Evolutionary conservation across 2,329 filamentous ascomycete species (phyloP), one percentile per base, ranked within the genome.

Genomic region (Colletotrichum coccodes): DNA sequence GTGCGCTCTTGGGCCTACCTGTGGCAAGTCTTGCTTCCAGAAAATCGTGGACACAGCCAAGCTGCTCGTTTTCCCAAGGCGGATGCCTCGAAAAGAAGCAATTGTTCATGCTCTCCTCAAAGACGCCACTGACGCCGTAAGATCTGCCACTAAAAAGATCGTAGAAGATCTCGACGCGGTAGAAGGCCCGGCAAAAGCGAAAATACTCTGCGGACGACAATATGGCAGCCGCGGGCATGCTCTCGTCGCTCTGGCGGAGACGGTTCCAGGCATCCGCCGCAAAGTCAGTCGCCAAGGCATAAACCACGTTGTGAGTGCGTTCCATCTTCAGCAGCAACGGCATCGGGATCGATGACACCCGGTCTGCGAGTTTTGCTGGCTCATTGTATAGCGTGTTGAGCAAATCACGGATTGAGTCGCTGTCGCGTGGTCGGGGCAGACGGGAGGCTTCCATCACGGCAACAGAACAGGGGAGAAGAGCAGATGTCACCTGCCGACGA

Each of bases 61-160:
- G 14, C 6, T 64, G 60, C 32, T 64, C 52, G 6, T 49, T 64
- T 26, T 50, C 42, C 52, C 52, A 64, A 4, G 34, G 44, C 3
- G 42, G 12, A 6, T 47, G 32, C 21, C 14, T 40, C 9, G 3
- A 14, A n/a, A 63, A 64, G 12, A 58, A 58, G 23, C 32, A 58
- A n/a, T 7, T 4, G 2, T 26, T 23, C 5, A 49, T 47, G 26
- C 6, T 28, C 8, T 30, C 40, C 4, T 38, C 40, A 14, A 56
- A 36, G 12, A 36, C 26, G 21, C 18, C 18, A 16, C 30, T 57
- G 1, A 30, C 23, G 2, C 16, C 26, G 16, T 34, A 18, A 46
- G 42, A 18, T 1, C 7, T 38, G 4, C 30, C 30, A 0, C 49
- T 56, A 8, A 63, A 63, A 1, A 63, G 30, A 5, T 28, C 21